phyloP scores from a whole-genome alignment of 768 basidiomycete genomes.

The Hygrocybe punicea region DNA sequence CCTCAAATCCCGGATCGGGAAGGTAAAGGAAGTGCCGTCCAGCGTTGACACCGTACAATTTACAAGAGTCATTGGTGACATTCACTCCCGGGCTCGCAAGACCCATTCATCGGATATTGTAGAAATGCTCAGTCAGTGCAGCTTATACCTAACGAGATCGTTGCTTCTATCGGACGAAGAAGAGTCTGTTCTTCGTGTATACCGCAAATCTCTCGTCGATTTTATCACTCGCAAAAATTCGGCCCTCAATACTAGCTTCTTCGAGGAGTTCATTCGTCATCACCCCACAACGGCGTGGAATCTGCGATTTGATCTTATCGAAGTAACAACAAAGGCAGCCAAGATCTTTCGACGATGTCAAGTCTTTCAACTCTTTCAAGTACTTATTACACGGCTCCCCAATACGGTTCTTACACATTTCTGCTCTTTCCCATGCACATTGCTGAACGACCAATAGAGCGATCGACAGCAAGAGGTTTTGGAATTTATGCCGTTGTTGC shows the following conservation, averaged over 20 bases:
- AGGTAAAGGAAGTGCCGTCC: constrained; percentile 64
- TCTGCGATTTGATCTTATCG: constrained; percentile 58
- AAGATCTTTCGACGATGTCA: constrained; percentile 78
- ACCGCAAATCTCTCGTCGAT: constrained; percentile 65
- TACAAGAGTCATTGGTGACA: constrained; percentile 49
- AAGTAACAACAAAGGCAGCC: constrained; percentile 53
- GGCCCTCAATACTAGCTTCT: constrained; percentile 65
- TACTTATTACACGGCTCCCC: constrained; percentile 55
- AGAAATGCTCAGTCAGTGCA: constrained; percentile 62
- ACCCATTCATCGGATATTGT: constrained; percentile 59
- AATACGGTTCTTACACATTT: constrained; percentile 43
- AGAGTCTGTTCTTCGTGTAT: constrained; percentile 49
- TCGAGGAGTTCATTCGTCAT: constrained; percentile 72
- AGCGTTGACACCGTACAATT: constrained; percentile 44
- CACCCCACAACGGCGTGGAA: constrained; percentile 64
- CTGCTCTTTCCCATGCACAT: constrained; percentile 1
- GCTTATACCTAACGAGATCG: constrained; percentile 63
- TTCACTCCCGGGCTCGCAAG: constrained; percentile 73
- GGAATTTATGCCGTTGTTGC: constrained; percentile 51
- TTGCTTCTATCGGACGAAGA: constrained; percentile 41
- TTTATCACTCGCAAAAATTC: constrained; percentile 82
- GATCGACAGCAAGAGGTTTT: constrained; percentile 41
- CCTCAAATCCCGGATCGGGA: constrained; percentile 67
- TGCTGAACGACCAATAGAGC: constrained; percentile 15
- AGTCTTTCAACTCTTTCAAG: constrained; percentile 66